phyloP scores from a whole-genome alignment of 768 basidiomycete genomes.

The Xerocomellus intermedius region DNA sequence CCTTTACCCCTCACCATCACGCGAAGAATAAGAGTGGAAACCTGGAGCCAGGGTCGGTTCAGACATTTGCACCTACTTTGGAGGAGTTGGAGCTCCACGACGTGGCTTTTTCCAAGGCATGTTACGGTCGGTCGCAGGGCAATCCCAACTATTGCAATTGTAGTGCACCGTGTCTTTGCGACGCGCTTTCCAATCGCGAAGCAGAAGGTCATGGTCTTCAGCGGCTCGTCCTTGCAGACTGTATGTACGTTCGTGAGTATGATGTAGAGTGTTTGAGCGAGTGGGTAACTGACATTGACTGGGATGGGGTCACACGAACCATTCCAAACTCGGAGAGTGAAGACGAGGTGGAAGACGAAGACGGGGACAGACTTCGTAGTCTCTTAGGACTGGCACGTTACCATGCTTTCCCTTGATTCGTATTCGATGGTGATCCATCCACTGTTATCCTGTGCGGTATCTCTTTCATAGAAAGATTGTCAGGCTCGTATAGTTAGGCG shows the following conservation, averaged over 20 bases:
- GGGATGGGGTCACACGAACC: constrained; percentile 15
- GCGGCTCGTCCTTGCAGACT: constrained; percentile 10
- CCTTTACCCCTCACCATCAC: background rate
- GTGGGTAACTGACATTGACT: constrained; percentile 13
- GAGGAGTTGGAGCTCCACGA: constrained; percentile 11
- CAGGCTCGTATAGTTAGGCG: too few species aligned
- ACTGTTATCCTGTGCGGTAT: background rate
- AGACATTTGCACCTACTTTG: constrained; percentile 16
- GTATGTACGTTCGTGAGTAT: constrained; percentile 6
- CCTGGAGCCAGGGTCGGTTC: background rate
- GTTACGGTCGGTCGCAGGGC: background rate
- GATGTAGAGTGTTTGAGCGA: constrained; percentile 2
- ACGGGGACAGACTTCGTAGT: background rate
- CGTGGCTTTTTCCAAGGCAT: constrained; percentile 9
- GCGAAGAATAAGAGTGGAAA: background rate
- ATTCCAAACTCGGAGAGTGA: background rate
- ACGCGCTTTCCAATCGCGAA: constrained; percentile 16
- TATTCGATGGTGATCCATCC: background rate
- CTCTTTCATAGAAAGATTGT: too few species aligned
- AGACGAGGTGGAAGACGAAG: background rate
- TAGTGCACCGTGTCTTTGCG: constrained; percentile 12
- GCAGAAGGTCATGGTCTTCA: constrained; percentile 9
- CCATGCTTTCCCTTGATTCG: background rate
- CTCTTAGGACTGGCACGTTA: background rate
- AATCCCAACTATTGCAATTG: constrained; percentile 1